phyloP scores from a whole-genome alignment of 495 filamentous ascomycete species.

The Penicillium canariense region DNA sequence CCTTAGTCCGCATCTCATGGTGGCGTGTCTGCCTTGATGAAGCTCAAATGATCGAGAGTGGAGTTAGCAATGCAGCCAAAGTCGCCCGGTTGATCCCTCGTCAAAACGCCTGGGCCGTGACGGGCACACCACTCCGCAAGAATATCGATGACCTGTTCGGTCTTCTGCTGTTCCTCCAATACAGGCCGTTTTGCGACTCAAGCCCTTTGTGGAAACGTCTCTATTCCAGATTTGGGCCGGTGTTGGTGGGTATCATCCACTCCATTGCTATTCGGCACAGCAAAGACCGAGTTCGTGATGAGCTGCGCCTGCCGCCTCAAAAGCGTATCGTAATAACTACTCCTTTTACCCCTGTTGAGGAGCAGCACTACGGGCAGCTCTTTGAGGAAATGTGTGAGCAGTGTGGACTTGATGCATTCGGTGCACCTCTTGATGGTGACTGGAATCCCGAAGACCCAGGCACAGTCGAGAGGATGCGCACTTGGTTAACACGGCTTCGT shows the following conservation, averaged over 20 bases:
- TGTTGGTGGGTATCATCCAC: constrained; percentile 65
- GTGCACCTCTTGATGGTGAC: constrained; percentile 54
- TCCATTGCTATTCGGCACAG: constrained; percentile 77
- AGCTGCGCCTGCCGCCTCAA: constrained; percentile 67
- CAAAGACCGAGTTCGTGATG: constrained; percentile 72
- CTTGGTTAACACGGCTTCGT: constrained; percentile 68
- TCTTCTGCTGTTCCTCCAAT: constrained; percentile 75
- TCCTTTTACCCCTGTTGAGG: constrained; percentile 83
- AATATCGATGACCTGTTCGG: constrained; percentile 66
- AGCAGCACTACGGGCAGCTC: constrained; percentile 75
- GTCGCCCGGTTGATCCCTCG: constrained; percentile 78
- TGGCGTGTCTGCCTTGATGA: constrained; percentile 94
- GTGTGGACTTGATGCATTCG: constrained; percentile 62
- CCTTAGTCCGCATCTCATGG: constrained; percentile 77
- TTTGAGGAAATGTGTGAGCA: constrained; percentile 70
- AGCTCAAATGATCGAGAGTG: constrained; percentile 92
- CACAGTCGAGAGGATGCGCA: constrained; percentile 63
- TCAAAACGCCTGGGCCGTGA: constrained; percentile 87
- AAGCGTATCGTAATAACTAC: constrained; percentile 83
- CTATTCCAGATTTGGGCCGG: constrained; percentile 52
- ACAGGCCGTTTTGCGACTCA: constrained; percentile 67
- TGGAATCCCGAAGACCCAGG: constrained; percentile 61
- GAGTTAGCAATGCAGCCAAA: constrained; percentile 76
- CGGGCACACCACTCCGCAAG: constrained; percentile 83
- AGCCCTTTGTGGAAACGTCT: constrained; percentile 65